Base-by-base conservation (phyloP, 225 moss, liverwort and hornwort genomes). In the Bryoerythrophyllum caledonicum region DNA sequence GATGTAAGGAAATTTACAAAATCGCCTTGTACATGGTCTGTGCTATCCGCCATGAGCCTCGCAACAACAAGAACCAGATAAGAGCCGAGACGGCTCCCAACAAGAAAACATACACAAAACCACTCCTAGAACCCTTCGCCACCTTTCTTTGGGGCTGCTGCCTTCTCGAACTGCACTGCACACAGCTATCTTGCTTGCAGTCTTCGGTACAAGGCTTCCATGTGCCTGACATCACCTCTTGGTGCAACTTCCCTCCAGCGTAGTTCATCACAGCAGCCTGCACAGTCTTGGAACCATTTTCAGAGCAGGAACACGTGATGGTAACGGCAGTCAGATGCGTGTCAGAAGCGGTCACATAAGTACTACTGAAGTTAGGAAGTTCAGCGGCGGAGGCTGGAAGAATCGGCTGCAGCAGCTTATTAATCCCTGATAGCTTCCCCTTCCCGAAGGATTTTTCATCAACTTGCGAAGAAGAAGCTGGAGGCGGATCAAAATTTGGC, bases 91-190 rank as follows among this genome's bases (percentile, higher is more conserved):
- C 77, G 6, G 82, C 90, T 43, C 96, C 96, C 79, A 97, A 79
- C 20, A 87, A 73, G 67, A 93, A 99, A 9, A 94, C 97, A 78
- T 93, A 91, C 46, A 88, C 85, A 64, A 93, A 94, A 13, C 94
- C 94, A 69, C 91, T 94, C 54, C 74, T 85, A 44, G 93, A 91
- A 9, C 93, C 97, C 62, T 79, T 88, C 23, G 80, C 78, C 20
- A 93, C 85, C 70, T 86, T 83, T 55, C 84, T 80, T 70, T 75
- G 82, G 7, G 76, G 88, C 65, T 84, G 88, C 67, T 85, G 85
- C 35, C 80, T 80, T 28, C 62, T 67, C 32, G 21, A 10, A 52
- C 62, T 79, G 72, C 85, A 81, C 16, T 78, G 80, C 24, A 74
- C 78, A 44, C 85, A 88, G 24, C 44, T 70, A 43, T 81, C 68